Percentiles rank a stretch among this genome's conserved stretches.
These are phyloP conservation scores for Pseudogymnoascus sp. DNA, from an alignment of 2,329 filamentous ascomycete genomes.

Conservation along the genomic window DNA sequence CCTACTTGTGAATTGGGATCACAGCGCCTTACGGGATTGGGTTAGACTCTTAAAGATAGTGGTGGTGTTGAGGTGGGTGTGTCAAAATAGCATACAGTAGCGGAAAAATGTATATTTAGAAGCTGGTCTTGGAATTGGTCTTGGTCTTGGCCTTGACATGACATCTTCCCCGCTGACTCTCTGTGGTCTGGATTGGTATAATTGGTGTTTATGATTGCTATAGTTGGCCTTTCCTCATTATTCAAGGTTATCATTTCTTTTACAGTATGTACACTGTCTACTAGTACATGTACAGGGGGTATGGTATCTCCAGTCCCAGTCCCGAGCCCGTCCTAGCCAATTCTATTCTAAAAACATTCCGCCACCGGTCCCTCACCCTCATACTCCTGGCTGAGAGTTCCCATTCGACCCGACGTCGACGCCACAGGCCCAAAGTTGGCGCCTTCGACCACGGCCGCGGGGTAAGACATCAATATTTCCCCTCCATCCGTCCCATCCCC, in stretches of 20 bases:
- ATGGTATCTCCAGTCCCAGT: neutral
- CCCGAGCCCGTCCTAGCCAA: neutral
- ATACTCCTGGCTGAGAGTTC: neutral
- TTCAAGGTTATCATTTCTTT: conserved; percentile 5
- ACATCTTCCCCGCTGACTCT: neutral
- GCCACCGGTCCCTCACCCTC: neutral
- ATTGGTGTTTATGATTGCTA: neutral
- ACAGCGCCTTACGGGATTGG: neutral
- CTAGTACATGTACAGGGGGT: neutral
- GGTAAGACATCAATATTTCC: neutral
- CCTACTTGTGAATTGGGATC: neutral
- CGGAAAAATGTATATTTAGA: neutral
- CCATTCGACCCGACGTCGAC: neutral
- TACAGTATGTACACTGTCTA: conserved; percentile 1
- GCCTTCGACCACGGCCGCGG: neutral
- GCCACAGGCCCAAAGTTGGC: neutral
- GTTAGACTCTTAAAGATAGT: neutral
- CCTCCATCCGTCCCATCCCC: neutral
- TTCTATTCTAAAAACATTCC: conserved; percentile 5
- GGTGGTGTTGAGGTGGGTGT: neutral
- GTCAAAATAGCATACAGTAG: conserved; percentile 1
- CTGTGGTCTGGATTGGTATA: neutral
- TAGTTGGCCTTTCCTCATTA: neutral
- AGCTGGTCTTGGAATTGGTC: neutral
- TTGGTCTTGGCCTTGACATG: neutral